Conservation (phyloP, 148 eudicot species). For the Rhododendron kiyosumense region DNA sequence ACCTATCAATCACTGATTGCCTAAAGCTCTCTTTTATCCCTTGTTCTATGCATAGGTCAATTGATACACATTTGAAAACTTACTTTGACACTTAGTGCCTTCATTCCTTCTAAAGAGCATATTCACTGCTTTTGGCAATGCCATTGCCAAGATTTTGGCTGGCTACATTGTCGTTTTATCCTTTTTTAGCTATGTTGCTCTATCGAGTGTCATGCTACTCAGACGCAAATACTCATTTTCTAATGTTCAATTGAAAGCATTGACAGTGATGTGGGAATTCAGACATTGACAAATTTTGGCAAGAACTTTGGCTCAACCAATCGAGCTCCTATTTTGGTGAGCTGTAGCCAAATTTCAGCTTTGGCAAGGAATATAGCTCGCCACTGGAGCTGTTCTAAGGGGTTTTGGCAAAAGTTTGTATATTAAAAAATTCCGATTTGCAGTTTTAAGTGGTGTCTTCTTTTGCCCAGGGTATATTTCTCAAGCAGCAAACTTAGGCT, state of each 20-base stretch:
- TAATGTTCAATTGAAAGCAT: background rate
- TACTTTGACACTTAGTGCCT: background rate
- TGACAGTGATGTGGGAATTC: background rate
- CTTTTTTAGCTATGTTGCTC: background rate
- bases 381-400: background rate
- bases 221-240: background rate
- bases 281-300: background rate
- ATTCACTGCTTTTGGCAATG: background rate
- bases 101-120: background rate
- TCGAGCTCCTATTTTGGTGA: background rate
- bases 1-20: no score
- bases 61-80: background rate
- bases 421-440: background rate
- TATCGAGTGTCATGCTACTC: background rate
- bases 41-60: background rate
- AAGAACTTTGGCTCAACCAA: background rate
- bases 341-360: background rate
- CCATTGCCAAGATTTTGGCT: no score
- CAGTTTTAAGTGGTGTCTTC: conserved; percentile 8
- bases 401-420: background rate
- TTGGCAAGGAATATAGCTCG: background rate
- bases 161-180: no score
- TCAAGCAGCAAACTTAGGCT: conserved; percentile 51
- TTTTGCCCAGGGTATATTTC: conserved; percentile 49
- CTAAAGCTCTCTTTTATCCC: background rate